Evolutionary conservation across 1,139 yeast species (phyloP).

Genomic region (Geotrichum australiense): DNA sequence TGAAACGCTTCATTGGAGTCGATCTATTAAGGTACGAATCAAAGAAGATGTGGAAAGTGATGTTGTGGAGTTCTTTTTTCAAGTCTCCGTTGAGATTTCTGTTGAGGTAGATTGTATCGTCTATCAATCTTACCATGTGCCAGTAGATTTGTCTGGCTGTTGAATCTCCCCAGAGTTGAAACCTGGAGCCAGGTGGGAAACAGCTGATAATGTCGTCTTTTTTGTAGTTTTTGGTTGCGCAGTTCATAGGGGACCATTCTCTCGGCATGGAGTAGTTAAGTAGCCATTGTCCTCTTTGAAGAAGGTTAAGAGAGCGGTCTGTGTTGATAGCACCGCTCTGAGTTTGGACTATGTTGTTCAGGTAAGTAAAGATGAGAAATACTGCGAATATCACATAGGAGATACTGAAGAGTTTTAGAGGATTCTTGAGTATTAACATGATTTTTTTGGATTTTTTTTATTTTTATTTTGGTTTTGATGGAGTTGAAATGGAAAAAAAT

Average conservation of each 20-base stretch:
- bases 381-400: too few relatives aligned
- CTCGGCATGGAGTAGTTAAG: slow-evolving; percentile 10
- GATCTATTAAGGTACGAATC: slow-evolving; percentile 15
- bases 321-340: too few relatives aligned
- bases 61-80: slow-evolving; percentile 5
- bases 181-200: slow-evolving; percentile 8
- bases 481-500: too few relatives aligned
- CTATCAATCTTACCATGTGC: slow-evolving; percentile 9
- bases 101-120: slow-evolving; percentile 6
- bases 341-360: too few relatives aligned
- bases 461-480: too few relatives aligned
- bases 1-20: not conserved
- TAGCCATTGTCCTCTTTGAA: slow-evolving; percentile 15
- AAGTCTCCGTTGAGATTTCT: slow-evolving; percentile 10
- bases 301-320: too few relatives aligned
- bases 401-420: too few relatives aligned
- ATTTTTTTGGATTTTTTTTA: too few relatives aligned
- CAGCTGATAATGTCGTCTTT: slow-evolving; percentile 8
- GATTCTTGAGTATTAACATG: too few relatives aligned
- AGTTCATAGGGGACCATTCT: slow-evolving; percentile 15
- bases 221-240: slow-evolving; percentile 8
- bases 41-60: slow-evolving; percentile 12
- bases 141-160: slow-evolving; percentile 16
- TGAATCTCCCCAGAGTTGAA: slow-evolving; percentile 17
- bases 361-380: too few relatives aligned